Evolutionary conservation across 2,329 filamentous ascomycete genomes (phyloP), one percentile per base, ranked within the genome.

Genomic region (Emergomyces orientalis): DNA sequence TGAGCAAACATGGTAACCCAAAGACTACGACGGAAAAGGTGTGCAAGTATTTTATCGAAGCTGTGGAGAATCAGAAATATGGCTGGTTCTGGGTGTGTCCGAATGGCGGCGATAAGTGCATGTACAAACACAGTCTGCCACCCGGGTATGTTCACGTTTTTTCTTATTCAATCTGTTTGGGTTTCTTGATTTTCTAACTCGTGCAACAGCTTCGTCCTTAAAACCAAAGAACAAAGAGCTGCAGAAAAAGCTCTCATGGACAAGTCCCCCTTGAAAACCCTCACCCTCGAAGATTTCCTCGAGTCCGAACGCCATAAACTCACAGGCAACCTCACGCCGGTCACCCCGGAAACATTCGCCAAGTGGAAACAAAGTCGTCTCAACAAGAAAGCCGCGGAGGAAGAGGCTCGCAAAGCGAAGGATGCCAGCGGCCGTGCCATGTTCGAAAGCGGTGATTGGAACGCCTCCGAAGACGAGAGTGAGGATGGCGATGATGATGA

Each of bases 71-170:
- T 73, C 90, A 91, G 71, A 99, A 97, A 78, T 99, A 99, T 72
- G 94, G 94, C 66, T 99, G 94, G 94, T 97, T 99, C 79, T 99
- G 94, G 94, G 83, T 86, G 64, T 99, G 94, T 83, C 94, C 94
- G 56, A 97, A 97, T 72, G 92, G 91, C 67, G 93, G 90, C 67
- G 89, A 99, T 74, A 90, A 96, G 78, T 99, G 94, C 88, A 97
- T 94, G 88, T 99, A 99, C 75, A 92, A 89, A 78, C 94, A 99
- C 77, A 91, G 89, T 71, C 82, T 99, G 71, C 94, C 95, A 70
- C 89, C 92, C 72, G 94, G 94, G 90, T 95, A 85, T 72, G 89
- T 85, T 43, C 65, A 39, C 22, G n/a, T 63, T 45, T 49, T 61
- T 6, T 45, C 43, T 61, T 64, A 25, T 41, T 57, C 4, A 13